These are phyloP conservation scores for Ustilago vetiveriae DNA, from an alignment of 1,284 basidiomycete genomes.

Conservation along the genomic window DNA sequence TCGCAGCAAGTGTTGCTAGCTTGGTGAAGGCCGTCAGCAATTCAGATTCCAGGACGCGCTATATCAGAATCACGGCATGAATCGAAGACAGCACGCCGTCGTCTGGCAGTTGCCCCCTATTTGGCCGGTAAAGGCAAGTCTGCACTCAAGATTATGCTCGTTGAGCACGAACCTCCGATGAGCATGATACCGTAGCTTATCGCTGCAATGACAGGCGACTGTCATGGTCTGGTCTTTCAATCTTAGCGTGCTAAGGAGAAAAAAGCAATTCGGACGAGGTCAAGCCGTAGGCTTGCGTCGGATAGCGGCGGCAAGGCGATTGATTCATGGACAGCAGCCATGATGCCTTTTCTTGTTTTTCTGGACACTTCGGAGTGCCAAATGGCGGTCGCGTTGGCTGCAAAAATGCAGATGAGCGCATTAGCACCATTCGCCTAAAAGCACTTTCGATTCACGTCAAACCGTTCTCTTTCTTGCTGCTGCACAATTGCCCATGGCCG, in stretches of 20 bases:
- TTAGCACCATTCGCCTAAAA: background rate
- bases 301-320: background rate
- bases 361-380: slow-evolving; percentile 29
- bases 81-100: no score
- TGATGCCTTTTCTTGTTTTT: no score
- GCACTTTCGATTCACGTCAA: slow-evolving; percentile 6
- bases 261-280: slow-evolving; percentile 8
- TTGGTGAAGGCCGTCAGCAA: no score
- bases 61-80: no score
- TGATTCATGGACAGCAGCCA: no score
- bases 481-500: no score
- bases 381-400: background rate
- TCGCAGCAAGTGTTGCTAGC: no score
- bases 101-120: no score
- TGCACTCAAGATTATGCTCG: no score
- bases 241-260: slow-evolving; percentile 3
- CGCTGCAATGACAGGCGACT: background rate
- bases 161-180: no score
- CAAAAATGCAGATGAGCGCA: background rate
- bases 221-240: slow-evolving; percentile 17
- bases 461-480: background rate
- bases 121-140: no score
- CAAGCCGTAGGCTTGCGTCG: slow-evolving; percentile 8
- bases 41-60: no score
- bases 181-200: background rate